Percentiles rank a stretch among this genome's conserved stretches.
Evolutionary conservation across 2,329 filamentous ascomycete genomes (phyloP).

Genomic region (Fusarium algeriense): DNA sequence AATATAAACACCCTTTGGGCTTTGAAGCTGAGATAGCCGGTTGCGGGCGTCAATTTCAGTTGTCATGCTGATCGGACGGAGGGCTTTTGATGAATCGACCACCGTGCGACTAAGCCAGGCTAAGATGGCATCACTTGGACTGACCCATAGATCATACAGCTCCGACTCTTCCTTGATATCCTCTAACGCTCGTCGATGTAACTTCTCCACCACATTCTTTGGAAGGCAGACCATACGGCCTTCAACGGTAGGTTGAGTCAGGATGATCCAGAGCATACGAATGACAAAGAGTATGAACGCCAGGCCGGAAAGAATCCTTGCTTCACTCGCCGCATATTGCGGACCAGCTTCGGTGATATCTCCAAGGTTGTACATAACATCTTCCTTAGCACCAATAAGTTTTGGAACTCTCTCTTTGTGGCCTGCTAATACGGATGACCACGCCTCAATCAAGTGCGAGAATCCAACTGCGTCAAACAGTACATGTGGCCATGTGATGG

Average conservation of each 20-base stretch:
- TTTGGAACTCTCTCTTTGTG: neutral
- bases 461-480: neutral
- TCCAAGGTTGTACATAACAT: neutral
- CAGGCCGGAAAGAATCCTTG: neutral
- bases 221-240: neutral
- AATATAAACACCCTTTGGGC: accelerated
- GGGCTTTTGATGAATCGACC: accelerated
- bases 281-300: neutral
- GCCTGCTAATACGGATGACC: neutral
- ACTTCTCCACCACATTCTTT: neutral
- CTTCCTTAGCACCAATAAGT: neutral
- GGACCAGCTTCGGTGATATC: accelerated
- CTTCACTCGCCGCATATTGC: neutral
- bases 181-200: neutral
- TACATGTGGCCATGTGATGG: neutral
- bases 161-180: neutral
- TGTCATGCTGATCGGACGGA: neutral
- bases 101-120: neutral
- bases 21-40: neutral
- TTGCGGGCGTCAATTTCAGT: neutral
- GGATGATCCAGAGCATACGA: neutral
- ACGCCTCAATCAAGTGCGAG: neutral
- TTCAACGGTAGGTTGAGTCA: neutral
- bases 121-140: neutral
- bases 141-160: neutral